Conservation (phyloP, 1,139 yeast genomes). For the Zhuliangozyma parablackwelliae region DNA sequence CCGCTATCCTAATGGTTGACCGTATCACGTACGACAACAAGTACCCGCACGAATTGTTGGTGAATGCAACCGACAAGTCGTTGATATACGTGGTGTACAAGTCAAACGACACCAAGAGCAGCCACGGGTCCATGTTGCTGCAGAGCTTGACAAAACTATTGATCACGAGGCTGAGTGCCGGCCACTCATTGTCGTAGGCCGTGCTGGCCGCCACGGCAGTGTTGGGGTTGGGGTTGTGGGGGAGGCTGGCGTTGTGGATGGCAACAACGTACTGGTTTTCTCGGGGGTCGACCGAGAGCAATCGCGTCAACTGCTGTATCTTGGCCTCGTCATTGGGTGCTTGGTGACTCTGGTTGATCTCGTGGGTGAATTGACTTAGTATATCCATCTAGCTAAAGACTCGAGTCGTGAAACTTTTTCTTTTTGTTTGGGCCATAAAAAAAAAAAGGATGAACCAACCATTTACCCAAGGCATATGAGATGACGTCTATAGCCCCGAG, state of each 20-base stretch:
- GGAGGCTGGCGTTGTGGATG: constrained; percentile 4
- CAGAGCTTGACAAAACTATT: constrained; percentile 48
- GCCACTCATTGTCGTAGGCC: constrained; percentile 37
- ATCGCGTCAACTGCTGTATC: constrained; percentile 5
- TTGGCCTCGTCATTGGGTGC: constrained; percentile 4
- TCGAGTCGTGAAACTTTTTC: too few species aligned
- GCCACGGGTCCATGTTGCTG: constrained; percentile 57
- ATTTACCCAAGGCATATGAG: too few species aligned
- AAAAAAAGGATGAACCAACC: too few species aligned
- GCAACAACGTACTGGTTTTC: constrained; percentile 6
- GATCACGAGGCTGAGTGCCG: constrained; percentile 50
- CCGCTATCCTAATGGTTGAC: constrained; percentile 34
- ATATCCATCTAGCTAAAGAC: too few species aligned
- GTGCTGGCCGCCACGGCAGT: constrained; percentile 19
- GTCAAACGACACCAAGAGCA: constrained; percentile 55
- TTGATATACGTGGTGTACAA: constrained; percentile 48
- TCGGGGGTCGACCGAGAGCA: constrained; percentile 9
- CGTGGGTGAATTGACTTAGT: constrained; percentile 4
- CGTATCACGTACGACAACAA: constrained; percentile 43
- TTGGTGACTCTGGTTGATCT: constrained; percentile 6
- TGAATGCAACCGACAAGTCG: constrained; percentile 56
- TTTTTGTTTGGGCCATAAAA: too few species aligned
- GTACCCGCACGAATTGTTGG: constrained; percentile 48
- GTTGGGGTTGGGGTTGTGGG: neutral
- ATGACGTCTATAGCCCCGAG: too few species aligned